phyloP scores from a whole-genome alignment of 257 asterid species.

The Striga asiatica region DNA sequence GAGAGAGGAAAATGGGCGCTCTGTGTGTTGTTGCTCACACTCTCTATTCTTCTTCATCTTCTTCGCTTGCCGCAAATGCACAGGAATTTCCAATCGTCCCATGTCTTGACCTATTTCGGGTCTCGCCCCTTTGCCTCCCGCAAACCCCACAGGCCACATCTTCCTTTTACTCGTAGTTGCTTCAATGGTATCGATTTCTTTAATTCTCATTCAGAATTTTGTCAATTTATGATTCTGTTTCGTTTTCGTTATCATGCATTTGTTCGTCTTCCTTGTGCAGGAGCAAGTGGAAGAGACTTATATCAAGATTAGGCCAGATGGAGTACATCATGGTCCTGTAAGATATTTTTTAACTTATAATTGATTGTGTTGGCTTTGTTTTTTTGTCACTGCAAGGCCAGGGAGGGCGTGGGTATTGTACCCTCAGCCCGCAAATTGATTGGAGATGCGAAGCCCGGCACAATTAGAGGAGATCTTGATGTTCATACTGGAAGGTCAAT shows the following conservation, averaged over 20 bases:
- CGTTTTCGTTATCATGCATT: neutral
- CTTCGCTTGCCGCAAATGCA: constrained; percentile 17
- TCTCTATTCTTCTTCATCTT: constrained; percentile 28
- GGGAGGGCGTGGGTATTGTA: constrained; percentile 94
- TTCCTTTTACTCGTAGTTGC: constrained; percentile 81
- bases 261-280: constrained; percentile 30
- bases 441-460: constrained; percentile 95
- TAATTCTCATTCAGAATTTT: neutral
- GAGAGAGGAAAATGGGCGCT: constrained; percentile 58
- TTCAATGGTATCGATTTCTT: constrained; percentile 36
- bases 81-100: constrained; percentile 26
- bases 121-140: constrained; percentile 21
- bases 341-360: constrained; percentile 20
- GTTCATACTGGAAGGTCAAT: constrained; percentile 91
- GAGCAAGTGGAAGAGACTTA: constrained; percentile 66
- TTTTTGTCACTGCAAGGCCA: constrained; percentile 36
- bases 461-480: constrained; percentile 92
- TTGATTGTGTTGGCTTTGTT: neutral
- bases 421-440: constrained; percentile 92
- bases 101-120: constrained; percentile 28
- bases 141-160: constrained; percentile 27
- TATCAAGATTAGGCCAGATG: constrained; percentile 92
- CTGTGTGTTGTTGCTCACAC: constrained; percentile 30
- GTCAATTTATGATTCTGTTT: neutral
- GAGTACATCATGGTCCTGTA: constrained; percentile 93